Percentiles rank a stretch among this genome's conserved stretches.
Evolutionary conservation across 2,329 filamentous ascomycete genomes (phyloP).

Genomic region (Apiospora marii): DNA sequence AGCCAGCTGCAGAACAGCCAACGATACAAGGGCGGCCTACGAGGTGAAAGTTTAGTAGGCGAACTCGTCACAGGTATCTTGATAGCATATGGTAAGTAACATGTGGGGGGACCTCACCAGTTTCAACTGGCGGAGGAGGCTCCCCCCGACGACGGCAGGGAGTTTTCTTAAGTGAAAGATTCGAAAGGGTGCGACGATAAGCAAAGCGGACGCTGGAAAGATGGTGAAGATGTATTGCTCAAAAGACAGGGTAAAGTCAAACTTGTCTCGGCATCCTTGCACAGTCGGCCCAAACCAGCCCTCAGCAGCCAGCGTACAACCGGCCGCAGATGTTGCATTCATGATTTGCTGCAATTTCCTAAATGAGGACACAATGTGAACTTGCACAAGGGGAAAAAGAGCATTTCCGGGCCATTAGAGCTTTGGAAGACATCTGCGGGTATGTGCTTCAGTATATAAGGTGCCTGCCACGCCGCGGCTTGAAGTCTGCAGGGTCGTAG

Average conservation of each 20-base stretch:
- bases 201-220: slow-evolving; percentile 36
- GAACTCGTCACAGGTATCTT: background rate
- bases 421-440: background rate
- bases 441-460: background rate
- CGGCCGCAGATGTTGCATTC: background rate
- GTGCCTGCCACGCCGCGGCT: background rate
- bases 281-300: background rate
- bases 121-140: slow-evolving; percentile 38
- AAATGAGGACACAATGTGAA: background rate
- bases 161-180: slow-evolving; percentile 38
- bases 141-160: slow-evolving; percentile 37
- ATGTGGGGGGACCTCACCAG: slow-evolving; percentile 34
- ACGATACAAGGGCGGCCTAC: slow-evolving; percentile 36
- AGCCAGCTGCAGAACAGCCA: slow-evolving; percentile 44
- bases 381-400: background rate
- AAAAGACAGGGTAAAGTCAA: slow-evolving; percentile 27
- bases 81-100: background rate
- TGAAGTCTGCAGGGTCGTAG: background rate
- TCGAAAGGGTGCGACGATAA: slow-evolving; percentile 44
- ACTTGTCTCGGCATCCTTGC: slow-evolving; percentile 23
- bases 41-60: background rate
- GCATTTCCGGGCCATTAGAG: background rate
- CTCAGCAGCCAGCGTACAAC: background rate
- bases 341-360: background rate
- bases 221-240: slow-evolving; percentile 46